Percentiles rank a stretch among this genome's conserved stretches.
phyloP scores from a whole-genome alignment of 2,329 filamentous ascomycete genomes.

The Xylariaceae sp. region DNA sequence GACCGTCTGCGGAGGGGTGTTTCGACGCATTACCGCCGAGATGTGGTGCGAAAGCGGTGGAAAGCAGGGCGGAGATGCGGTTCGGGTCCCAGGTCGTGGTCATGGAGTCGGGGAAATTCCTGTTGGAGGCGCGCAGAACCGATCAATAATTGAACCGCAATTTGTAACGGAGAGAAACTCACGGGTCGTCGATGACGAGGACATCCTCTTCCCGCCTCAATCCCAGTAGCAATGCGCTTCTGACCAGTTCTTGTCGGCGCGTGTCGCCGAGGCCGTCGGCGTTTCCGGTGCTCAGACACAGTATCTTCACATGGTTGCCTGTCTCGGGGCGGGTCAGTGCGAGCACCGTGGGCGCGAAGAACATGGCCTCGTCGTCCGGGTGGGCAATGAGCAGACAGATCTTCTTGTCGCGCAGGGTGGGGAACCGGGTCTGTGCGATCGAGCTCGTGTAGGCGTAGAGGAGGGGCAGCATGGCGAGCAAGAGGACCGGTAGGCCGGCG shows the following conservation, averaged over 20 bases:
- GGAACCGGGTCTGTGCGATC: conserved; percentile 49
- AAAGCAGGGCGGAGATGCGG: conserved; percentile 65
- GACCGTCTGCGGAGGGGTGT: conserved; percentile 26
- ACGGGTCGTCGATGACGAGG: conserved; percentile 76
- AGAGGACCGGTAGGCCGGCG: conserved; percentile 29
- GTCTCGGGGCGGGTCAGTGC: conserved; percentile 73
- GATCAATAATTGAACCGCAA: no score
- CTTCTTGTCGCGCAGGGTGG: conserved; percentile 71
- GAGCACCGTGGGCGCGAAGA: conserved; percentile 86
- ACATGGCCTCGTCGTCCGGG: conserved; percentile 99
- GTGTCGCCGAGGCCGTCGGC: conserved; percentile 82
- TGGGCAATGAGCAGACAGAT: conserved; percentile 93
- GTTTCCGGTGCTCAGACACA: conserved; percentile 85
- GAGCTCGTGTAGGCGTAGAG: conserved; percentile 49
- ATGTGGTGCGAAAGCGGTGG: conserved; percentile 67
- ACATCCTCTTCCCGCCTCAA: conserved; percentile 71
- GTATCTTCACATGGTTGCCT: conserved; percentile 88
- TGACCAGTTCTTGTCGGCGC: conserved; percentile 75
- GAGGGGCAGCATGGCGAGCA: conserved; percentile 39
- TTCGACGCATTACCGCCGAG: conserved; percentile 39
- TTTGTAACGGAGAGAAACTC: conserved; percentile 32
- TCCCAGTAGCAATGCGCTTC: conserved; percentile 73
- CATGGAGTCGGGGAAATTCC: conserved; percentile 87
- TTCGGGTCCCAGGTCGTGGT: conserved; percentile 66
- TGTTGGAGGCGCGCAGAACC: conserved; percentile 16